phyloP scores from a whole-genome alignment of 495 filamentous ascomycete species.

The Entonaema liquescens region DNA sequence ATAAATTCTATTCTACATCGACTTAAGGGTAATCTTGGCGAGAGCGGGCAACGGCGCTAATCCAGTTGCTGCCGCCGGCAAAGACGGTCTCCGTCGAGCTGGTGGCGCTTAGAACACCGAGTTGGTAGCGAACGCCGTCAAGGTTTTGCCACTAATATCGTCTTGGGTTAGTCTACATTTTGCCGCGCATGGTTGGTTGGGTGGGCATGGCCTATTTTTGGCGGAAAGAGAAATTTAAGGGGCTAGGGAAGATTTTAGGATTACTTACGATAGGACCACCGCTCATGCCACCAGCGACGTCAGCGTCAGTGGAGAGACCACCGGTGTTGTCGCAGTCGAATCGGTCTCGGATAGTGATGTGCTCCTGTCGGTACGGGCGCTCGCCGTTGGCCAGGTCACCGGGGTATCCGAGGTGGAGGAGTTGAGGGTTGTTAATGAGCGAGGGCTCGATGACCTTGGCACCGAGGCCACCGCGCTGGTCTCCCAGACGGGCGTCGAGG shows the following conservation, averaged over 20 bases:
- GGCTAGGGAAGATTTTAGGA: not conserved
- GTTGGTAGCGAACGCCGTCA: not conserved
- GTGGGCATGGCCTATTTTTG: not conserved
- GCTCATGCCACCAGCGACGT: not conserved
- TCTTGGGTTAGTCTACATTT: not conserved
- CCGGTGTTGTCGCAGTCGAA: not conserved
- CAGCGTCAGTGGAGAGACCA: not conserved
- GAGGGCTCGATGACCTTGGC: slow-evolving; percentile 21
- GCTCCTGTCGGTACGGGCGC: not conserved
- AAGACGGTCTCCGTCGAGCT: slow-evolving; percentile 13
- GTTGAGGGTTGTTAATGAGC: not conserved
- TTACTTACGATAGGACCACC: not conserved
- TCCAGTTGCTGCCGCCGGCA: slow-evolving; percentile 19
- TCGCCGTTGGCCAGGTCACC: not conserved
- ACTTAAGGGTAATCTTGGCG: slow-evolving; percentile 16
- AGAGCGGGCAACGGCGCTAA: not conserved
- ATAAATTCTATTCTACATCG: too few relatives aligned
- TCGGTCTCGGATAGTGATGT: not conserved
- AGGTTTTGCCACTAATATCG: not conserved
- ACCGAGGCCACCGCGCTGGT: slow-evolving; percentile 8
- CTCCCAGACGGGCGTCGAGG: slow-evolving; percentile 17
- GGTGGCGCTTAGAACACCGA: slow-evolving; percentile 13
- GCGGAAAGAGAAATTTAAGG: not conserved
- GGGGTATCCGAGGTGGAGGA: not conserved
- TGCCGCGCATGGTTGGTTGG: not conserved